These are phyloP conservation scores for Plasmodium blacklocki DNA, from an alignment of 169 alveolate genomes.

Conservation along the genomic window DNA sequence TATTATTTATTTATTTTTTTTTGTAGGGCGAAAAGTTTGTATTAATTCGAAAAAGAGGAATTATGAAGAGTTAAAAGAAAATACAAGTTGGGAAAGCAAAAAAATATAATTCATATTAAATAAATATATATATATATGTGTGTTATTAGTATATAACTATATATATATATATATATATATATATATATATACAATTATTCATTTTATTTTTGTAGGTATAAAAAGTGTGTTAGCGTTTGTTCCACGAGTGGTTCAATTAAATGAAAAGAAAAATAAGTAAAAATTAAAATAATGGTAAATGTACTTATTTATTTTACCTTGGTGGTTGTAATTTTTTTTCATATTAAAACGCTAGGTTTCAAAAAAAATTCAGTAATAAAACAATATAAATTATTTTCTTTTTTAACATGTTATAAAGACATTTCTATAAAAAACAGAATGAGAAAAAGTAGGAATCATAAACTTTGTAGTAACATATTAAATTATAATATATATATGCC, in stretches of 20 bases:
- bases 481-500: constrained; percentile 41
- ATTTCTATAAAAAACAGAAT: constrained; percentile 5
- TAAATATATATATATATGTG: neutral
- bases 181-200: neutral
- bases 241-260: constrained; percentile 60
- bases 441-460: constrained; percentile 6
- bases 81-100: constrained; percentile 33
- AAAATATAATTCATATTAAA: neutral
- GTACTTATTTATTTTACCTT: constrained; percentile 7
- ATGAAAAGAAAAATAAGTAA: constrained; percentile 61
- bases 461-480: constrained; percentile 7
- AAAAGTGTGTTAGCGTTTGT: constrained; percentile 61
- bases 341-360: neutral
- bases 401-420: neutral
- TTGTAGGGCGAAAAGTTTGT: constrained; percentile 45
- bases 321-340: constrained; percentile 4
- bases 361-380: neutral
- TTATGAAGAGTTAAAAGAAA: constrained; percentile 56
- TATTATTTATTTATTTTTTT: neutral
- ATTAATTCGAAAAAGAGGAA: constrained; percentile 68
- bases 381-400: neutral
- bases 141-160: too few species aligned
- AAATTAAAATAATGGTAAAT: constrained; percentile 2
- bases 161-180: neutral
- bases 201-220: constrained; percentile 9